phyloP scores from a whole-genome alignment of 2,329 filamentous ascomycete species.

The Cordyceps farinosa region DNA sequence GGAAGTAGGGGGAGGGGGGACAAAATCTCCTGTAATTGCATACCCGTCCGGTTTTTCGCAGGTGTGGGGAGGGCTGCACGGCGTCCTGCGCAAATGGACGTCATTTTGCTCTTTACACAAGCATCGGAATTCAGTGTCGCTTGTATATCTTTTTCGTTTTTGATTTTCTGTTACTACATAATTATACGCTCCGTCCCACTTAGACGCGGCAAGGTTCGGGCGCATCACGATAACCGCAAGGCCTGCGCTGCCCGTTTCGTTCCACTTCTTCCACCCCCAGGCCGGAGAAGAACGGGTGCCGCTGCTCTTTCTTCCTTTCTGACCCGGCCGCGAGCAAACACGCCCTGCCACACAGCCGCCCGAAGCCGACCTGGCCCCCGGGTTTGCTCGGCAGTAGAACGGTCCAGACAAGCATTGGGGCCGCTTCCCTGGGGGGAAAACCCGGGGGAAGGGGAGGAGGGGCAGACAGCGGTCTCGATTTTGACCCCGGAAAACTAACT shows the following conservation, averaged over 20 bases:
- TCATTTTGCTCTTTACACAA: slow-evolving; percentile 15
- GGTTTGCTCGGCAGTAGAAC: slow-evolving; percentile 8
- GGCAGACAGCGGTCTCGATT: background rate
- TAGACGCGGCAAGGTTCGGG: slow-evolving; percentile 18
- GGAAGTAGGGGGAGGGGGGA: background rate
- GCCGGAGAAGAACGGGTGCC: slow-evolving; percentile 16
- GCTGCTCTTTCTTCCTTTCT: background rate
- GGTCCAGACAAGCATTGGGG: background rate
- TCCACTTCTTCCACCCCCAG: slow-evolving; percentile 12
- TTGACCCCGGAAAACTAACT: background rate
- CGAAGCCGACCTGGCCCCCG: slow-evolving; percentile 10
- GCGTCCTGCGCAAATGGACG: background rate
- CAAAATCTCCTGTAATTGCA: slow-evolving; percentile 12
- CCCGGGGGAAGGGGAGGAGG: background rate
- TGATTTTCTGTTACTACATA: slow-evolving; percentile 15
- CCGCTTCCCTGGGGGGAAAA: slow-evolving; percentile 6
- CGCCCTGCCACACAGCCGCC: slow-evolving; percentile 4
- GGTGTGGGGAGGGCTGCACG: slow-evolving; percentile 10
- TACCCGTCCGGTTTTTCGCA: background rate
- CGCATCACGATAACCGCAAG: slow-evolving; percentile 18
- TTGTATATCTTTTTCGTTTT: background rate
- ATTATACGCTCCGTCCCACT: slow-evolving; percentile 18
- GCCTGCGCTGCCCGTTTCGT: slow-evolving; percentile 9
- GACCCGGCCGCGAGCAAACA: background rate
- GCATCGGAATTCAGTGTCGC: background rate